These are phyloP conservation scores for Chytriomyces sp. DNA, from an alignment of 192 early-diverging fungal species.

Conservation along the genomic window DNA sequence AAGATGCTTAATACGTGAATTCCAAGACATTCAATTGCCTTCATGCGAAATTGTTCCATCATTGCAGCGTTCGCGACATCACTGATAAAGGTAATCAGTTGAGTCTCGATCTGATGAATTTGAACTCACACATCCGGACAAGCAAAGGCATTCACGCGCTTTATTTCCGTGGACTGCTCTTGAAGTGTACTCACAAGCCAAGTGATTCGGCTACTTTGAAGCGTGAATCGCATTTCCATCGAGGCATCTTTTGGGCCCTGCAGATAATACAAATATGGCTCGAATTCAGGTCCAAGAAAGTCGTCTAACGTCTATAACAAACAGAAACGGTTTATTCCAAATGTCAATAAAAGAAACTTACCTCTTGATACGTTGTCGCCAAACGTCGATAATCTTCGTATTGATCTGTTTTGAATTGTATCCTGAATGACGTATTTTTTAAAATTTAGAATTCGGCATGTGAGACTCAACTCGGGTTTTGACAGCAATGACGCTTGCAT, in stretches of 20 bases:
- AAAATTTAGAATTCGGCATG: not conserved
- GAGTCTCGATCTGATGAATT: not conserved
- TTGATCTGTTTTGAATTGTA: conserved; percentile 5
- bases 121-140: not conserved
- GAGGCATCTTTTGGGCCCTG: conserved; percentile 10
- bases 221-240: not conserved
- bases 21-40: not conserved
- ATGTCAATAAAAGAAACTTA: not conserved
- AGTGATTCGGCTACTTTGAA: conserved; percentile 9
- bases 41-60: not conserved
- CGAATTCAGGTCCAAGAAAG: conserved; percentile 30
- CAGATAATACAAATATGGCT: conserved; percentile 27
- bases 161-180: conserved; percentile 4
- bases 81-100: conserved; percentile 5
- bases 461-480: not conserved
- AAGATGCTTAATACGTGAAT: conserved; percentile 6
- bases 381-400: conserved; percentile 16
- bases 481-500: not conserved
- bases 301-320: conserved; percentile 17
- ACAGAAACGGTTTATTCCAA: not conserved
- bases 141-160: conserved; percentile 12
- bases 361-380: conserved; percentile 11
- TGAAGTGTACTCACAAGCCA: conserved; percentile 11
- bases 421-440: not conserved
- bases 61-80: conserved; percentile 28